phyloP scores from a whole-genome alignment of 2,329 filamentous ascomycete species.

The Colletotrichum sp. region DNA sequence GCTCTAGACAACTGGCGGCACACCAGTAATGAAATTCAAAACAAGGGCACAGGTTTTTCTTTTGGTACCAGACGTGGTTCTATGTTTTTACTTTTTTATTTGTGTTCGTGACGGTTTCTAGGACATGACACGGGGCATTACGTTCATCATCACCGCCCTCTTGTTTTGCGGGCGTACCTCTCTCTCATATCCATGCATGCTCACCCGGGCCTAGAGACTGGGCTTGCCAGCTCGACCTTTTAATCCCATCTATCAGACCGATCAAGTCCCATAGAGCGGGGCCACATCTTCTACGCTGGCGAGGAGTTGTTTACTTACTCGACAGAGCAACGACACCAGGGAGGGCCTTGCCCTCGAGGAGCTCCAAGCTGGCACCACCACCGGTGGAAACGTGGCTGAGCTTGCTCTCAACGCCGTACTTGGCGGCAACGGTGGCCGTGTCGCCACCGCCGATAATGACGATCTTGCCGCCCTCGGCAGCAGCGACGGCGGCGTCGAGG shows the following conservation, averaged over 20 bases:
- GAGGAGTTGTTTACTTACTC: constrained; percentile 60
- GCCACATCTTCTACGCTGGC: not conserved
- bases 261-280: constrained; percentile 19
- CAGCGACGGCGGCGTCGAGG: constrained; percentile 85
- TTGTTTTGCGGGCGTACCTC: not conserved
- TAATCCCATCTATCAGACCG: constrained; percentile 32
- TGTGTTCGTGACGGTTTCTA: constrained; percentile 8
- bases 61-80: not conserved
- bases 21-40: constrained; percentile 13
- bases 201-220: constrained; percentile 35
- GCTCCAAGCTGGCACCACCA: constrained; percentile 92
- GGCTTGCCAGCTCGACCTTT: constrained; percentile 36
- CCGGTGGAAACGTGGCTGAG: constrained; percentile 98
- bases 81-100: not conserved
- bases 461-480: constrained; percentile 83
- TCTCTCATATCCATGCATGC: not conserved
- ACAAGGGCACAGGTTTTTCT: not conserved
- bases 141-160: constrained; percentile 14
- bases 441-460: constrained; percentile 99
- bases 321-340: constrained; percentile 93
- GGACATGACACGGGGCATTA: constrained; percentile 18
- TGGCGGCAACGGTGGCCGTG: constrained; percentile 95
- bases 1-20: constrained; percentile 10
- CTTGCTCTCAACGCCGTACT: constrained; percentile 96
- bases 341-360: constrained; percentile 97